Percentiles rank a stretch among this genome's conserved stretches.
These are phyloP conservation scores for Musa beccarii DNA, from an alignment of 176 grass and related monocot species.

Conservation along the genomic window DNA sequence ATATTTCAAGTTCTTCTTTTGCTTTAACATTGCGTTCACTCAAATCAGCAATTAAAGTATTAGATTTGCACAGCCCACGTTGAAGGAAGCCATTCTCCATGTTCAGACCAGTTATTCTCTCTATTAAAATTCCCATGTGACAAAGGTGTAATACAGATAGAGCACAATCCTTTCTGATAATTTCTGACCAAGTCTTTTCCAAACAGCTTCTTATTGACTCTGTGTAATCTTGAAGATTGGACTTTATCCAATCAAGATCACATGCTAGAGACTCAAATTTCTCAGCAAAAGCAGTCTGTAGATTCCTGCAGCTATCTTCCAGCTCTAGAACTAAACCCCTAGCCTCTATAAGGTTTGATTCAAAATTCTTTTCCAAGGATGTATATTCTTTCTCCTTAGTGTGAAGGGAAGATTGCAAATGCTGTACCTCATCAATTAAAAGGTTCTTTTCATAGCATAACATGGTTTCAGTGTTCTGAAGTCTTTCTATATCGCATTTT, in stretches of 20 bases:
- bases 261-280: conserved; percentile 59
- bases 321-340: conserved; percentile 54
- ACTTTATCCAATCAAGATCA: conserved; percentile 63
- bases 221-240: conserved; percentile 36
- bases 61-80: conserved; percentile 51
- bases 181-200: conserved; percentile 80
- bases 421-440: conserved; percentile 42
- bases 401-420: conserved; percentile 37
- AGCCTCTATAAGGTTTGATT: conserved; percentile 37
- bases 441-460: conserved; percentile 35
- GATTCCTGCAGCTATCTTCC: conserved; percentile 41
- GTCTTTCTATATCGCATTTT: conserved; percentile 48
- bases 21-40: conserved; percentile 64
- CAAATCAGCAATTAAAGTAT: conserved; percentile 67
- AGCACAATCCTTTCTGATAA: conserved; percentile 91
- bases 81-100: conserved; percentile 87
- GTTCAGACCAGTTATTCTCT: conserved; percentile 77
- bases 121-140: conserved; percentile 82
- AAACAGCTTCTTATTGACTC: conserved; percentile 52
- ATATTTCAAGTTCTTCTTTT: conserved; percentile 73
- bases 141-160: conserved; percentile 86
- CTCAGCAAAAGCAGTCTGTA: conserved; percentile 40
- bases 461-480: conserved; percentile 43
- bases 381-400: conserved; percentile 52
- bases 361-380: conserved; percentile 41